Evolutionary conservation across 352 stramenopile genomes (phyloP), one percentile per base, ranked within the genome.

Genomic region (Pythium coloratum): DNA sequence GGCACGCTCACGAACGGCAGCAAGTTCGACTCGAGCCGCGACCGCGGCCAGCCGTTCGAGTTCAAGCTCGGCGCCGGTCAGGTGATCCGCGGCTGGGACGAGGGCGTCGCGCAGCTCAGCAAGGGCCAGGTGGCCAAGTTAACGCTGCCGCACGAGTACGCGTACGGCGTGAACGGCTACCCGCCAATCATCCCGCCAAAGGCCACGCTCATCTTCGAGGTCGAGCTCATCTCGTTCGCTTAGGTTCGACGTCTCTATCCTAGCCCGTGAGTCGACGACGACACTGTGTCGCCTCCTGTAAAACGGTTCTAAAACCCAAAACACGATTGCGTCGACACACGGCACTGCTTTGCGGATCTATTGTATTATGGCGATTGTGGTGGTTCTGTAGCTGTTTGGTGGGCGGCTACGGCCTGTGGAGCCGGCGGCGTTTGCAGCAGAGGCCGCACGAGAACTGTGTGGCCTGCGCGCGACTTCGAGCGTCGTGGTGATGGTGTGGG

Each of bases 71-170:
- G 85, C 55, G 83, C 77, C 33, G 80, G 81, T 59, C 83, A 94
- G 64, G 85, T 94, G 46, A 94, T 94, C 72, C 83, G 82, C 53
- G 85, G 85, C 55, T 91, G 82, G 81, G 85, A 94, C 63, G 83
- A 91, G 64, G 83, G 83, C 46, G 84, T 92, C 51, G 81, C 80
- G 30, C 68, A 82, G 78, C 88, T 99, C 94, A 96, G 81, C 59
- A 82, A 98, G 44, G 96, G 96, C 42, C 93, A 99, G 77, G 84
- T 97, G 34, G 92, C 93, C 33, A 94, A 96, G 64, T 82, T 99
- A 30, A 83, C 84, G 57, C 94, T 98, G 62, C 88, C 95, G n/a
- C 80, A 84, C 57, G 92, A 98, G 73, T 98, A 97, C 80, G 96
- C 90, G 30, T 99, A 99, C 73, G 96, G 96, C 44, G 81, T 84